Conservation (phyloP, 2,329 filamentous ascomycete species). For the Fusarium concolor region DNA sequence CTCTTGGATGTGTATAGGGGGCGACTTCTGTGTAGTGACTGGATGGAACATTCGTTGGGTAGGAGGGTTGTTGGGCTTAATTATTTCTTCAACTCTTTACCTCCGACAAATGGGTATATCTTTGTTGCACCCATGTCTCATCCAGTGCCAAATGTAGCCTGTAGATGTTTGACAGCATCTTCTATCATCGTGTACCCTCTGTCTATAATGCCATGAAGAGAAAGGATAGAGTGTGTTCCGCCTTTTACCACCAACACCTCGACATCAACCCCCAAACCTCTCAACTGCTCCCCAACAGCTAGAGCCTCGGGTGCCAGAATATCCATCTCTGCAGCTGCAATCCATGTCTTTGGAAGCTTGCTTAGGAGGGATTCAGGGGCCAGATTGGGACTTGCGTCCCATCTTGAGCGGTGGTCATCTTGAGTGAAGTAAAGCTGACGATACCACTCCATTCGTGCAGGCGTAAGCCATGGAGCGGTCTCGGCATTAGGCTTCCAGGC, state of each 20-base stretch:
- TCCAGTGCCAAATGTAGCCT: conserved; percentile 32
- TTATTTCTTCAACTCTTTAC: neutral
- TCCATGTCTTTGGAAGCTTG: conserved; percentile 48
- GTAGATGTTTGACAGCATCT: conserved; percentile 38
- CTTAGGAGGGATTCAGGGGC: conserved; percentile 42
- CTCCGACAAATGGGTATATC: neutral
- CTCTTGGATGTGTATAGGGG: neutral
- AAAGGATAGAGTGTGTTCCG: conserved; percentile 44
- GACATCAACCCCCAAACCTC: conserved; percentile 31
- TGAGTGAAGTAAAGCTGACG: conserved; percentile 50
- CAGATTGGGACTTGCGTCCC: conserved; percentile 51
- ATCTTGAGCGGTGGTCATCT: conserved; percentile 40
- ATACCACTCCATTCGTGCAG: conserved; percentile 52
- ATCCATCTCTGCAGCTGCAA: conserved; percentile 50
- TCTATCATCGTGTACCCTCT: conserved; percentile 41
- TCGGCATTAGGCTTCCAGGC: conserved; percentile 45
- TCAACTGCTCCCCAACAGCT: conserved; percentile 46
- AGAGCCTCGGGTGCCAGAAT: conserved; percentile 50
- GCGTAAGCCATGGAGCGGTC: conserved; percentile 50
- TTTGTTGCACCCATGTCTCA: neutral
- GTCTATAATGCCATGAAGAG: conserved; percentile 44
- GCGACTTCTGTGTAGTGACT: neutral
- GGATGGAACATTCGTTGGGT: neutral
- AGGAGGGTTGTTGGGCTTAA: neutral
- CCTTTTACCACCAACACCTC: conserved; percentile 38